These are phyloP conservation scores for Sphagnum tenellum DNA, from an alignment of 225 moss, liverwort and hornwort genomes.

Conservation along the genomic window DNA sequence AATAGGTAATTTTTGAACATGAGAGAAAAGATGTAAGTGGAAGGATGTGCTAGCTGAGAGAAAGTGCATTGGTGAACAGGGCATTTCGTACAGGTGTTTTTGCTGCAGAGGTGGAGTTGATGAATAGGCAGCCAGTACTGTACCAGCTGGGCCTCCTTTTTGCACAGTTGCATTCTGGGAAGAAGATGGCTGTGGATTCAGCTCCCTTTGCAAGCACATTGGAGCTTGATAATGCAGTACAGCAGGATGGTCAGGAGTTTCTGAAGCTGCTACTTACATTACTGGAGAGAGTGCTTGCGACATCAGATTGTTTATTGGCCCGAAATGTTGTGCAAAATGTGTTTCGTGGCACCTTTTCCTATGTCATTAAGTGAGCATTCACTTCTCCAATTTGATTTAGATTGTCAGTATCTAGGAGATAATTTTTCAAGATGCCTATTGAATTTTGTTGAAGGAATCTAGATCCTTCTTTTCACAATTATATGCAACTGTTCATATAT, in stretches of 20 bases:
- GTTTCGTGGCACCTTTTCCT: constrained; percentile 92
- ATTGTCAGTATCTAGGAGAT: neutral
- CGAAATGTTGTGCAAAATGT: constrained; percentile 93
- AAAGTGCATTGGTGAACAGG: constrained; percentile 39
- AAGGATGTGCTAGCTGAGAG: constrained; percentile 11
- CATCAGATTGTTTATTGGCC: constrained; percentile 60
- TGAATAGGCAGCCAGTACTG: constrained; percentile 79
- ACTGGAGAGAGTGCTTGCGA: constrained; percentile 86
- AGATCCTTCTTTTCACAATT: too few relatives aligned
- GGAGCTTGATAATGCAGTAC: constrained; percentile 95
- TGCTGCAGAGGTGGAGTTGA: constrained; percentile 86
- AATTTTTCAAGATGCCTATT: neutral
- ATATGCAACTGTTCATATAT: too few relatives aligned
- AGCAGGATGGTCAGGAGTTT: constrained; percentile 99
- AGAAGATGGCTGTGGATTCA: constrained; percentile 88
- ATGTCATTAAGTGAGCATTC: constrained; percentile 31
- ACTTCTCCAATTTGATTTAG: too few relatives aligned
- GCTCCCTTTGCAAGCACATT: constrained; percentile 95
- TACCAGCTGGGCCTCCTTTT: constrained; percentile 92
- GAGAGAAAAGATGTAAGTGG: neutral
- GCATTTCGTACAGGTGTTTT: constrained; percentile 92
- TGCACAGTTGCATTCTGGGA: constrained; percentile 88
- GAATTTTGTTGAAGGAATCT: too few relatives aligned
- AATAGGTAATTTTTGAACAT: neutral
- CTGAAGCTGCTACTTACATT: constrained; percentile 84